Conservation (phyloP, 2,329 filamentous ascomycete genomes). For the Phaeomoniella chlamydospora region DNA sequence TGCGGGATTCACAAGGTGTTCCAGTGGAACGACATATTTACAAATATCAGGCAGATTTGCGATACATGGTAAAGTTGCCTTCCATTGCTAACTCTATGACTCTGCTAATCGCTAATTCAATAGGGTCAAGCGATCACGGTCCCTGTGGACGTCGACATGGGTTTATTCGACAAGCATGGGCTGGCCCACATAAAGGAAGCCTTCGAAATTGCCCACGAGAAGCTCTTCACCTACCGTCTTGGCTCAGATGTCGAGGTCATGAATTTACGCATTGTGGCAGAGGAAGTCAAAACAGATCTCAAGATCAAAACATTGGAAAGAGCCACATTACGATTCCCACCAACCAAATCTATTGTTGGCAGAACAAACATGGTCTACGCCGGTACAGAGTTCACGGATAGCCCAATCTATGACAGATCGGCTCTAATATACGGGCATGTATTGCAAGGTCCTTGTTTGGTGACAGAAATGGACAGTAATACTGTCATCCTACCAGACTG, state of each 20-base stretch:
- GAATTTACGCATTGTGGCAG: constrained; percentile 5
- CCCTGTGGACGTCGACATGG: constrained; percentile 11
- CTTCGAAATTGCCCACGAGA: constrained; percentile 5
- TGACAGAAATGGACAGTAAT: constrained; percentile 37
- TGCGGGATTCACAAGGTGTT: constrained; percentile 17
- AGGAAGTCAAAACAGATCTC: constrained; percentile 3
- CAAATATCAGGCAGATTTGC: constrained; percentile 28
- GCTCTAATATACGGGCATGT: constrained; percentile 16
- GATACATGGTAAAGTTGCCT: constrained; percentile 25
- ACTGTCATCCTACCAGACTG: constrained; percentile 34
- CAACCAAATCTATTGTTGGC: constrained; percentile 1
- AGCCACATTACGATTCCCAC: constrained; percentile 1
- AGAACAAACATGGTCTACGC: constrained; percentile 2
- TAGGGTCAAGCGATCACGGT: constrained; percentile 28
- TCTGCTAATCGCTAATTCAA: neutral
- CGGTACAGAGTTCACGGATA: constrained; percentile 3
- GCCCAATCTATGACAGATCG: constrained; percentile 4
- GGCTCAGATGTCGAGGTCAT: constrained; percentile 4
- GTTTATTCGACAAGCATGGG: neutral
- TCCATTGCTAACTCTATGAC: neutral
- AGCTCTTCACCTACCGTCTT: constrained; percentile 5
- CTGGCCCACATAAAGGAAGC: constrained; percentile 1
- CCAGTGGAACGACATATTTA: neutral
- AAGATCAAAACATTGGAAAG: constrained; percentile 2
- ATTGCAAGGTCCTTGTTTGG: constrained; percentile 29